These are phyloP conservation scores for Tricholoma hemisulphureum DNA, from an alignment of 768 basidiomycete species.

Conservation along the genomic window DNA sequence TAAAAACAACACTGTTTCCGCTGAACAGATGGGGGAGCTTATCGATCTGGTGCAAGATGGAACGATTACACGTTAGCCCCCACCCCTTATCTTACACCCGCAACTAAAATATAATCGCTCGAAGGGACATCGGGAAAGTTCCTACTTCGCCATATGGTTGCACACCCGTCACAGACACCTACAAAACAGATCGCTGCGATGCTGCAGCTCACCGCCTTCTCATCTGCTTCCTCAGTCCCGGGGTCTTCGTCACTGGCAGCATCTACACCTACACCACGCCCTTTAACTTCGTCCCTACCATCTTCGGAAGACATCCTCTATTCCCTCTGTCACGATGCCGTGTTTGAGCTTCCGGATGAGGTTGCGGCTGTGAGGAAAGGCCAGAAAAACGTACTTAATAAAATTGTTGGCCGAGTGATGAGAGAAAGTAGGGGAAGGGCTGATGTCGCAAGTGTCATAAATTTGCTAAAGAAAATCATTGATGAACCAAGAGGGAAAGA, in stretches of 20 bases:
- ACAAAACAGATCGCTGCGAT: slow-evolving; percentile 45
- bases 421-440: slow-evolving; percentile 74
- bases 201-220: slow-evolving; percentile 46
- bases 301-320: slow-evolving; percentile 31
- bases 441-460: slow-evolving; percentile 62
- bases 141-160: slow-evolving; percentile 71
- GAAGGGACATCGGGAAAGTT: slow-evolving; percentile 77
- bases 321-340: slow-evolving; percentile 59
- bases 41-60: slow-evolving; percentile 70
- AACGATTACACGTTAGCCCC: slow-evolving; percentile 62
- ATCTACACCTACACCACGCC: slow-evolving; percentile 13
- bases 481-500: neutral
- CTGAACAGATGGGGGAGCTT: slow-evolving; percentile 68
- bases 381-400: slow-evolving; percentile 74
- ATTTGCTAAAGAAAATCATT: slow-evolving; percentile 49
- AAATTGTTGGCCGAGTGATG: slow-evolving; percentile 86
- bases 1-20: slow-evolving; percentile 58
- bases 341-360: slow-evolving; percentile 65
- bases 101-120: slow-evolving; percentile 1
- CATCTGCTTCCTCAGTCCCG: slow-evolving; percentile 12
- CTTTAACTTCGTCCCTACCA: slow-evolving; percentile 5
- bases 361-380: slow-evolving; percentile 64
- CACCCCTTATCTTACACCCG: neutral
- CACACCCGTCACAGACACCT: slow-evolving; percentile 37
- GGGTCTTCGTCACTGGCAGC: slow-evolving; percentile 4